Evolutionary conservation across 2,329 filamentous ascomycete genomes (phyloP).

Genomic region (Fusarium sp.): DNA sequence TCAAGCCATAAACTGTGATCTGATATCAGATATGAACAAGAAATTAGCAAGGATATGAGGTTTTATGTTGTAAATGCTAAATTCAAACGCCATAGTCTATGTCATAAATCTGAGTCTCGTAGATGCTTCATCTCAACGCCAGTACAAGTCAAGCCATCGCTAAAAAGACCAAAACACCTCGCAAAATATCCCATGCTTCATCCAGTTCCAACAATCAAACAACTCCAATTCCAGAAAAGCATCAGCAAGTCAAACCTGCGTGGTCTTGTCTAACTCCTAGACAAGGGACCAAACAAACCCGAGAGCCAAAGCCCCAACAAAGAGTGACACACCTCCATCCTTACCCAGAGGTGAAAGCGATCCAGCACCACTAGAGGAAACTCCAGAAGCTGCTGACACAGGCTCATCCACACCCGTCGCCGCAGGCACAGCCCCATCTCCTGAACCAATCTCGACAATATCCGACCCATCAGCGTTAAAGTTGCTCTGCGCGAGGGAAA

Average conservation of each 20-base stretch:
- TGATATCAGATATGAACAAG: background rate
- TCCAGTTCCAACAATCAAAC: background rate
- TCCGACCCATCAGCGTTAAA: constrained; percentile 64
- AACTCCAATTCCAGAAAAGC: background rate
- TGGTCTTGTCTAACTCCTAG: background rate
- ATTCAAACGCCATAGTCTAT: background rate
- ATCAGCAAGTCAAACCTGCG: background rate
- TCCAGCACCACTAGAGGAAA: constrained; percentile 37
- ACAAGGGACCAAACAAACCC: constrained; percentile 33
- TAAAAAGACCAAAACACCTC: background rate
- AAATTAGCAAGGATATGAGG: background rate
- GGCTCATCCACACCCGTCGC: constrained; percentile 63
- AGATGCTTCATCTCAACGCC: background rate
- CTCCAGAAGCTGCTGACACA: constrained; percentile 61
- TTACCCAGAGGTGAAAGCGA: constrained; percentile 13
- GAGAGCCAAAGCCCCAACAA: constrained; percentile 25
- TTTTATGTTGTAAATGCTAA: background rate
- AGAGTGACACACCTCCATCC: constrained; percentile 1
- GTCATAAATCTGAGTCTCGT: background rate
- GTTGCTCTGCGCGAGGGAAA: constrained; percentile 76
- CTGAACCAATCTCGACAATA: constrained; percentile 67
- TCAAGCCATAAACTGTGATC: background rate
- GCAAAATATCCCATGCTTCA: background rate
- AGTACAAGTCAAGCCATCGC: background rate
- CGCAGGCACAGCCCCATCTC: constrained; percentile 63